Evolutionary conservation across 139 green algal species (phyloP).

Genomic region (Edaphochlamys debaryana): DNA sequence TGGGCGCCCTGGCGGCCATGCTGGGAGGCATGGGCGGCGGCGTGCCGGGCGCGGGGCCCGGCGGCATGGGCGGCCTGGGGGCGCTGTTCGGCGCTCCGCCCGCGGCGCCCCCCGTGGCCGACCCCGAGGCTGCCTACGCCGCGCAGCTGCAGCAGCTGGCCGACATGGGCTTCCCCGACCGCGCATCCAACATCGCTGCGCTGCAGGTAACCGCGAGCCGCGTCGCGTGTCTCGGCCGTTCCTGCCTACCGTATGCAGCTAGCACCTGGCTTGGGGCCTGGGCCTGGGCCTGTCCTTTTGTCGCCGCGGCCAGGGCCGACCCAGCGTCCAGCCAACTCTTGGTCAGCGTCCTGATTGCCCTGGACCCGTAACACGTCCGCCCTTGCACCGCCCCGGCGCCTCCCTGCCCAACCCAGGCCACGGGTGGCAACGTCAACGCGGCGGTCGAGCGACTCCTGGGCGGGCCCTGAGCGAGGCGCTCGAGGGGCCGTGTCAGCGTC

Average conservation of each 20-base stretch:
- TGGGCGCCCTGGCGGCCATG: constrained; percentile 47
- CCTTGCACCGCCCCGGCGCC: no score
- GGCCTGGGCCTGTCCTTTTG: no score
- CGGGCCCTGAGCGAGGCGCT: constrained; percentile 25
- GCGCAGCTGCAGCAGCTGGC: constrained; percentile 89
- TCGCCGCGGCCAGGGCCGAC: no score
- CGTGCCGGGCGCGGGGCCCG: constrained; percentile 7
- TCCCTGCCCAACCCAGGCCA: constrained; percentile 77
- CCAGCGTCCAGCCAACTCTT: no score
- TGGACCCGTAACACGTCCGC: no score
- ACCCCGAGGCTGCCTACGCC: constrained; percentile 81
- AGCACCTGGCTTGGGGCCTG: no score
- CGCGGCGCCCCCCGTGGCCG: constrained; percentile 56
- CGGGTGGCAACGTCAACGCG: constrained; percentile 89
- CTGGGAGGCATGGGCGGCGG: constrained; percentile 42
- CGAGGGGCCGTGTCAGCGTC: no score
- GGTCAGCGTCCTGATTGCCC: no score
- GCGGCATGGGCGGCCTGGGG: constrained; percentile 13
- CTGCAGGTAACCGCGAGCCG: constrained; percentile 26
- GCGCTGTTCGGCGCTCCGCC: neutral
- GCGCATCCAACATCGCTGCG: constrained; percentile 44
- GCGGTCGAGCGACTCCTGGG: constrained; percentile 89
- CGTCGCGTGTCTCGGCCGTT: no score
- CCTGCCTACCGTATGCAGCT: no score
- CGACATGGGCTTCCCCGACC: constrained; percentile 95